A percentile compares a stretch with the other conserved stretches of the same genome.
Evolutionary conservation across 768 basidiomycete species (phyloP).

Genomic region (Melanogaster broomeanus): DNA sequence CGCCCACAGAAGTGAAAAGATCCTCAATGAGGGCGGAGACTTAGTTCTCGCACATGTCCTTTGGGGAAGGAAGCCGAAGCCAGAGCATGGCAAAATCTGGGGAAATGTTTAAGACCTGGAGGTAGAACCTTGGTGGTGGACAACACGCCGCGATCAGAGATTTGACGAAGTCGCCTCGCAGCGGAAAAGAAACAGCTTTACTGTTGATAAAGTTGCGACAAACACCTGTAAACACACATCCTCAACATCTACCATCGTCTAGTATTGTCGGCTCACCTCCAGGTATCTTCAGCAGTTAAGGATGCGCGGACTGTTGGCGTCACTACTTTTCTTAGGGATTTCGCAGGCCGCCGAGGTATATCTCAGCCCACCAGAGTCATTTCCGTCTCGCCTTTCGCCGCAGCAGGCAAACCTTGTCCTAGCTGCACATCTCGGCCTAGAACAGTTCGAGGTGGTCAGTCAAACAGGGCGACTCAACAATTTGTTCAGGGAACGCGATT

Average conservation of each 20-base stretch:
- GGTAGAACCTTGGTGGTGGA: constrained; percentile 38
- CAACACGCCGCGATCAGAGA: constrained; percentile 42
- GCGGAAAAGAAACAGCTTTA: constrained; percentile 32
- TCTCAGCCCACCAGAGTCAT: constrained; percentile 47
- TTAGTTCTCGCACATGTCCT: constrained; percentile 53
- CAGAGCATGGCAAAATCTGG: constrained; percentile 31
- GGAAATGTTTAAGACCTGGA: constrained; percentile 47
- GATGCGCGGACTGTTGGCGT: constrained; percentile 24
- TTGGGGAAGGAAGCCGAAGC: constrained; percentile 31
- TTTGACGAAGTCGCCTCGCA: constrained; percentile 33
- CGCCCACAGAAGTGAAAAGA: constrained; percentile 32
- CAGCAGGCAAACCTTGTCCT: constrained; percentile 60
- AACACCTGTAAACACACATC: constrained; percentile 22
- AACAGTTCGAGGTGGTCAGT: constrained; percentile 56
- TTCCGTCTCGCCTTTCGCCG: constrained; percentile 44
- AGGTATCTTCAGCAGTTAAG: background rate
- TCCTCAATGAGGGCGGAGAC: constrained; percentile 47
- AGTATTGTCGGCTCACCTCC: background rate
- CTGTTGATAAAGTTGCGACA: constrained; percentile 13
- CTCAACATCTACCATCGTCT: background rate
- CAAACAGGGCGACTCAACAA: constrained; percentile 23
- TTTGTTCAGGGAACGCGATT: constrained; percentile 38
- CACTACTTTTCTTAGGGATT: constrained; percentile 34
- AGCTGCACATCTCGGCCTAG: constrained; percentile 72
- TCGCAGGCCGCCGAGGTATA: constrained; percentile 60